Conservation (phyloP, 305 asterid genomes). For the Salvia sclarea region DNA sequence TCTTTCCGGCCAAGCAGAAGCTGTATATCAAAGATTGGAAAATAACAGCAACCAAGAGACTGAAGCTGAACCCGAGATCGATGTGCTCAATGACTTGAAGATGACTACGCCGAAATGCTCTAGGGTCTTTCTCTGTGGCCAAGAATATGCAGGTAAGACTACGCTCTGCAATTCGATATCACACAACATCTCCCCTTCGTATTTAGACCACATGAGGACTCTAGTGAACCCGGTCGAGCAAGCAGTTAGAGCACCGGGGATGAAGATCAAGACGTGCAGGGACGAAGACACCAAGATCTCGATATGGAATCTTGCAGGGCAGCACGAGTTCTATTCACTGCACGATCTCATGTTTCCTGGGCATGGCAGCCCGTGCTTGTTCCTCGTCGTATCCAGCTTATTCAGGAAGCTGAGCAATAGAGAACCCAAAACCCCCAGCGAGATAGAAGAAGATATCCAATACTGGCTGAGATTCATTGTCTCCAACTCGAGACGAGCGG, state of each 20-base stretch:
- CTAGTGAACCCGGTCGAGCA: constrained; percentile 86
- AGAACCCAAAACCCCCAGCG: constrained; percentile 53
- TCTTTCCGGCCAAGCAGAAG: constrained; percentile 60
- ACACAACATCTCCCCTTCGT: constrained; percentile 58
- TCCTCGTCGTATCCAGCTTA: constrained; percentile 64
- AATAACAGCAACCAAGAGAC: constrained; percentile 44
- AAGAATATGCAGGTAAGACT: constrained; percentile 71
- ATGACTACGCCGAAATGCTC: constrained; percentile 67
- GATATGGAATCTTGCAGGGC: constrained; percentile 80
- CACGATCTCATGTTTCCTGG: constrained; percentile 91
- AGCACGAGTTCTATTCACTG: constrained; percentile 62
- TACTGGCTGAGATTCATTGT: constrained; percentile 83
- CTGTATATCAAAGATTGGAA: constrained; percentile 52
- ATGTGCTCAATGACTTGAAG: constrained; percentile 61
- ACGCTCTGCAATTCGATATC: constrained; percentile 61
- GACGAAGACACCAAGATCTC: constrained; percentile 76
- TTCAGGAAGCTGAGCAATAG: constrained; percentile 60
- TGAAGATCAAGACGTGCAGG: constrained; percentile 59
- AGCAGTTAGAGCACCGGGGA: constrained; percentile 60
- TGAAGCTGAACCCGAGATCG: constrained; percentile 62
- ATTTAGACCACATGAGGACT: constrained; percentile 61
- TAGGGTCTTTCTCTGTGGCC: constrained; percentile 81
- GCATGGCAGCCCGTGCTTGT: constrained; percentile 66
- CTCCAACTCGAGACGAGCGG: constrained; percentile 73
- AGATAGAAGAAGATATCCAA: constrained; percentile 76